phyloP scores from a whole-genome alignment of 768 basidiomycete genomes.

The Guyanaporus albipodus region DNA sequence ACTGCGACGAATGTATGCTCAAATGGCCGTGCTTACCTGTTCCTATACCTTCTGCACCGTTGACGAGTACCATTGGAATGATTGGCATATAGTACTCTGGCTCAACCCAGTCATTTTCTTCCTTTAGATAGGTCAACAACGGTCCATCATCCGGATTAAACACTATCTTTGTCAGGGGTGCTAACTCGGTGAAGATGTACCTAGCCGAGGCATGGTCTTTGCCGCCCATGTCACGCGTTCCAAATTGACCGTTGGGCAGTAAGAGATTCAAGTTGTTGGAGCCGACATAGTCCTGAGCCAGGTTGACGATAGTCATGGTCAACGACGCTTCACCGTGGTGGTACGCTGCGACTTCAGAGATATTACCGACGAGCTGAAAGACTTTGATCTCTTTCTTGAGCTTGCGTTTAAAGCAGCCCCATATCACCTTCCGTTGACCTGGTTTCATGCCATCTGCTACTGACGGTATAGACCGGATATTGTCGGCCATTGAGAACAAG shows the following conservation, averaged over 20 bases:
- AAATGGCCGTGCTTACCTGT: slow-evolving; percentile 57
- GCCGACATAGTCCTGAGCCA: slow-evolving; percentile 93
- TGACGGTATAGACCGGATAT: slow-evolving; percentile 95
- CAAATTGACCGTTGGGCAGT: slow-evolving; percentile 88
- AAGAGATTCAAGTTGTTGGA: slow-evolving; percentile 93
- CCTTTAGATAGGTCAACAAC: slow-evolving; percentile 77
- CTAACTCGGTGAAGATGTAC: slow-evolving; percentile 89
- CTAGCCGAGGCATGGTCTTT: slow-evolving; percentile 96
- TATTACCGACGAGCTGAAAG: slow-evolving; percentile 92
- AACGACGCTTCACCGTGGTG: slow-evolving; percentile 94
- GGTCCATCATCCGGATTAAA: slow-evolving; percentile 85
- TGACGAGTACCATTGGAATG: slow-evolving; percentile 83
- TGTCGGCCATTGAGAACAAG: slow-evolving; percentile 99
- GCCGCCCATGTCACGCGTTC: slow-evolving; percentile 88
- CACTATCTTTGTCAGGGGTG: slow-evolving; percentile 66
- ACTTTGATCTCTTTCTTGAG: slow-evolving; percentile 93
- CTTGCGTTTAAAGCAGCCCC: slow-evolving; percentile 94
- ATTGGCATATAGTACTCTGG: slow-evolving; percentile 94
- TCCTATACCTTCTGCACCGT: slow-evolving; percentile 96
- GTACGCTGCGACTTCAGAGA: slow-evolving; percentile 90
- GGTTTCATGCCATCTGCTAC: slow-evolving; percentile 94
- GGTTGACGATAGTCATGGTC: slow-evolving; percentile 83
- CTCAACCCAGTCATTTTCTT: slow-evolving; percentile 84
- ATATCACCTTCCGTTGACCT: slow-evolving; percentile 95
- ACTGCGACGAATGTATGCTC: not conserved